These are phyloP conservation scores for Fusarium albosuccineum DNA, from an alignment of 2,329 filamentous ascomycete genomes.

Conservation along the genomic window DNA sequence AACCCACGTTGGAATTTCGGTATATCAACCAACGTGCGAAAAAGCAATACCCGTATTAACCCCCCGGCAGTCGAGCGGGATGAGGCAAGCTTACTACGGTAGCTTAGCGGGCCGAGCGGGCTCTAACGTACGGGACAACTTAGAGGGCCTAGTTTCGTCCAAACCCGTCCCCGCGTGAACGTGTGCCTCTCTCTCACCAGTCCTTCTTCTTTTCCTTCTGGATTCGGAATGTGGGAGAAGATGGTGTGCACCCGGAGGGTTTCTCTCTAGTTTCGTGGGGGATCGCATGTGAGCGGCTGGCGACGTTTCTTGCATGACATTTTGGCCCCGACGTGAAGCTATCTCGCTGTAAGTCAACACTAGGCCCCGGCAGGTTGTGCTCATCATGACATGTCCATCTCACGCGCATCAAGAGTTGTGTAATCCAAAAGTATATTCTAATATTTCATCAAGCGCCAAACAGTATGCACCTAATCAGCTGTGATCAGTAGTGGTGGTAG, in stretches of 20 bases:
- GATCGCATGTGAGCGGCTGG: constrained; percentile 5
- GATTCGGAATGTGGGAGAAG: neutral
- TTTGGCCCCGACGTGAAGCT: neutral
- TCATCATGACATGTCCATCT: neutral
- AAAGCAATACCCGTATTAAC: too few relatives aligned
- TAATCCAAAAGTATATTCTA: constrained; percentile 23
- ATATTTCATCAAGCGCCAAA: constrained; percentile 43
- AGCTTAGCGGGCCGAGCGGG: too few relatives aligned
- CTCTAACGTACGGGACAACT: too few relatives aligned
- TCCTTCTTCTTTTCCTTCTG: neutral
- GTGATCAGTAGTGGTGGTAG: constrained; percentile 23
- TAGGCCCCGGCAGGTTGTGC: neutral
- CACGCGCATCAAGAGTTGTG: neutral
- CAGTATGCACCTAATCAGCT: constrained; percentile 41
- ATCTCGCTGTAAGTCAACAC: neutral
- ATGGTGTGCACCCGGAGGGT: constrained; percentile 3
- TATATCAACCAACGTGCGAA: too few relatives aligned
- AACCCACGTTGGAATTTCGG: too few relatives aligned
- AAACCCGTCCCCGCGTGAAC: neutral
- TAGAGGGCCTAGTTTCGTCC: too few relatives aligned
- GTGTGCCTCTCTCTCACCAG: neutral
- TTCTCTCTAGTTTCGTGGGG: constrained; percentile 6
- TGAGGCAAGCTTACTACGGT: too few relatives aligned
- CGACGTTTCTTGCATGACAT: constrained; percentile 8
- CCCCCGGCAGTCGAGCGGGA: too few relatives aligned